A percentile compares a stretch with the other conserved stretches of the same genome.
Evolutionary conservation across 1,284 basidiomycete genomes (phyloP).

Genomic region (Ganoderma lingzhi): DNA sequence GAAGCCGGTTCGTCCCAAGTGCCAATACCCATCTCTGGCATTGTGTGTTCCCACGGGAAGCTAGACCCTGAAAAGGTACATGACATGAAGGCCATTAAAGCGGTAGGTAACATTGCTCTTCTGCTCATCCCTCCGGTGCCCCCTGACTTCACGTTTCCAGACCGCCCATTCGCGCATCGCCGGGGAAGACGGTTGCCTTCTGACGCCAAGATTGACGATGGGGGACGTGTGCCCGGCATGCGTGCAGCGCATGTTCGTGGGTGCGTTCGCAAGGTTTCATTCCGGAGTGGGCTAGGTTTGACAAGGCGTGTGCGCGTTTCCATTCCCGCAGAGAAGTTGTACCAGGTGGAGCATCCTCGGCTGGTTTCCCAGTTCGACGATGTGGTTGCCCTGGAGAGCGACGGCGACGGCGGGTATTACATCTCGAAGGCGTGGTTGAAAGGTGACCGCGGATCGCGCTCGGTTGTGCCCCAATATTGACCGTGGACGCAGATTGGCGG

Average conservation of each 20-base stretch:
- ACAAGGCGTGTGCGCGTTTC: background rate
- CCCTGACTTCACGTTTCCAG: constrained; percentile 43
- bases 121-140: constrained; percentile 4
- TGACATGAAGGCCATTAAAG: constrained; percentile 71
- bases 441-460: constrained; percentile 50
- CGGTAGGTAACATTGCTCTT: constrained; percentile 45
- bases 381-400: constrained; percentile 51
- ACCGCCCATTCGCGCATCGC: constrained; percentile 56
- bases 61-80: constrained; percentile 63
- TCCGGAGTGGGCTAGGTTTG: background rate
- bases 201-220: constrained; percentile 55
- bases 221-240: constrained; percentile 70
- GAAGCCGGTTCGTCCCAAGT: background rate
- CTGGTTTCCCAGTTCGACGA: constrained; percentile 65
- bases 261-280: constrained; percentile 46
- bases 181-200: constrained; percentile 52
- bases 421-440: constrained; percentile 82
- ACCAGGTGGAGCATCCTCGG: constrained; percentile 70
- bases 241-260: constrained; percentile 63
- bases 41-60: constrained; percentile 66
- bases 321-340: constrained; percentile 64
- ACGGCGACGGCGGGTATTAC: constrained; percentile 61
- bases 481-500: constrained; percentile 67
- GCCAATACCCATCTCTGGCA: constrained; percentile 44
- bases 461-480: constrained; percentile 2